These are phyloP conservation scores for Akanthomyces dipterigenus DNA, from an alignment of 2,329 filamentous ascomycete species.

Conservation along the genomic window DNA sequence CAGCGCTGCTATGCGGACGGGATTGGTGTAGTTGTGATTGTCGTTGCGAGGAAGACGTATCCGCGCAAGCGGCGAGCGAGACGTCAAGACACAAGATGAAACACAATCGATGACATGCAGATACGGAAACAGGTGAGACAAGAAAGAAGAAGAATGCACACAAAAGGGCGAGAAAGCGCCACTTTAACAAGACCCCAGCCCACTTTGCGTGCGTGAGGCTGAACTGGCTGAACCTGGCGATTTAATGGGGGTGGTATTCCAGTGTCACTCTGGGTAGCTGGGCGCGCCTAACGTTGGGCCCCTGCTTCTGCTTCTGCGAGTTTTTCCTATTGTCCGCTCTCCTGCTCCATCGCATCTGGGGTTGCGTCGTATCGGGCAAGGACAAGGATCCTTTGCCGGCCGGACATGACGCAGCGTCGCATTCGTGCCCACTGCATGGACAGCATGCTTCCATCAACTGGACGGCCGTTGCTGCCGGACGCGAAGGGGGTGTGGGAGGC, in stretches of 20 bases:
- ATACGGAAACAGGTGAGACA: background rate
- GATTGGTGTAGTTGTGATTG: no score
- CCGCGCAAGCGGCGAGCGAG: background rate
- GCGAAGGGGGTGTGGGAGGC: background rate
- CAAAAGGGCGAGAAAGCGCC: conserved; percentile 5
- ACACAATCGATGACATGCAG: background rate
- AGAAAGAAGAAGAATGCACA: background rate
- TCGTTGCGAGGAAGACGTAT: background rate
- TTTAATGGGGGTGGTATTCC: conserved; percentile 1
- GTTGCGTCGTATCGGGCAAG: background rate
- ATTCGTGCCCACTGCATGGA: background rate
- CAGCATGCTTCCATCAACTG: background rate
- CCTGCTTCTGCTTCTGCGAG: no score
- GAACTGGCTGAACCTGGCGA: conserved; percentile 10
- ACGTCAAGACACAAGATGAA: background rate
- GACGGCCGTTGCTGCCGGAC: background rate
- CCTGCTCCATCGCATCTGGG: background rate
- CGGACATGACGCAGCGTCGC: background rate
- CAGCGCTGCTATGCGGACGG: no score
- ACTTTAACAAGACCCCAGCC: conserved; percentile 6
- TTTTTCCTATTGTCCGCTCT: conserved; percentile 6
- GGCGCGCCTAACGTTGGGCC: background rate
- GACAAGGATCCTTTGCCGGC: background rate
- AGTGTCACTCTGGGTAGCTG: background rate
- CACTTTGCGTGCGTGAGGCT: conserved; percentile 9